Percentiles rank a stretch among this genome's conserved stretches.
These are phyloP conservation scores for Jasminum sambac DNA, from an alignment of 257 asterid genomes.

Conservation along the genomic window DNA sequence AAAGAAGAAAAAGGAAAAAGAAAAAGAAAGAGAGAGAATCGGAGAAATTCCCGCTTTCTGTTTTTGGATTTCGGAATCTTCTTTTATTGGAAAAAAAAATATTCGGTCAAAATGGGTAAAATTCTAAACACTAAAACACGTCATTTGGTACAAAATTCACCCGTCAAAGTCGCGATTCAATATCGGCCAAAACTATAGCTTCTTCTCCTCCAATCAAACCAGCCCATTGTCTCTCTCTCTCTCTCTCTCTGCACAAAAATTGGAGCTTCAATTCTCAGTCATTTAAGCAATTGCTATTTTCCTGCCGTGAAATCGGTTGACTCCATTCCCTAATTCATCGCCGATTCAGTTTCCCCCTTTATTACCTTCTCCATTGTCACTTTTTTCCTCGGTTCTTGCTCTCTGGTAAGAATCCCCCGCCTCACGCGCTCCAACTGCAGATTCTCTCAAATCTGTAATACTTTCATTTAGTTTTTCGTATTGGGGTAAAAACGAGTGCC, in stretches of 20 bases:
- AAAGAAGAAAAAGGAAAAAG: no score
- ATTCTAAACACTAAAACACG: not conserved
- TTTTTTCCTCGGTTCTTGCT: slow-evolving; percentile 32
- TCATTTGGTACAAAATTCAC: not conserved
- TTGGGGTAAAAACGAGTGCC: not conserved
- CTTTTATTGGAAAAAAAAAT: not conserved
- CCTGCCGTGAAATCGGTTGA: slow-evolving; percentile 11
- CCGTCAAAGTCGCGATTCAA: not conserved
- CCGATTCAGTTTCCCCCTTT: slow-evolving; percentile 4
- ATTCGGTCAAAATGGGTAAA: not conserved
- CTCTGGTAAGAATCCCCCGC: slow-evolving; percentile 27
- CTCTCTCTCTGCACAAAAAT: not conserved
- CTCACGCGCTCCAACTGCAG: not conserved
- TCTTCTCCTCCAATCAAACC: slow-evolving; percentile 12
- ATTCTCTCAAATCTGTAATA: slow-evolving; percentile 18
- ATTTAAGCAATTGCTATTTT: not conserved
- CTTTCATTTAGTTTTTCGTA: not conserved
- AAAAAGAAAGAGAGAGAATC: no score
- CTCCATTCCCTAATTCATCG: slow-evolving; percentile 16
- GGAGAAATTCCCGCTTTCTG: no score
- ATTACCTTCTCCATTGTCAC: slow-evolving; percentile 12
- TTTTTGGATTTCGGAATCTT: no score
- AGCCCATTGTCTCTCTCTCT: not conserved
- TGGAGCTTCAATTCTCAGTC: not conserved
- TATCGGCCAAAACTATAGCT: not conserved